These are phyloP conservation scores for Colletotrichum sp. DNA, from an alignment of 2,329 filamentous ascomycete genomes.

Conservation along the genomic window DNA sequence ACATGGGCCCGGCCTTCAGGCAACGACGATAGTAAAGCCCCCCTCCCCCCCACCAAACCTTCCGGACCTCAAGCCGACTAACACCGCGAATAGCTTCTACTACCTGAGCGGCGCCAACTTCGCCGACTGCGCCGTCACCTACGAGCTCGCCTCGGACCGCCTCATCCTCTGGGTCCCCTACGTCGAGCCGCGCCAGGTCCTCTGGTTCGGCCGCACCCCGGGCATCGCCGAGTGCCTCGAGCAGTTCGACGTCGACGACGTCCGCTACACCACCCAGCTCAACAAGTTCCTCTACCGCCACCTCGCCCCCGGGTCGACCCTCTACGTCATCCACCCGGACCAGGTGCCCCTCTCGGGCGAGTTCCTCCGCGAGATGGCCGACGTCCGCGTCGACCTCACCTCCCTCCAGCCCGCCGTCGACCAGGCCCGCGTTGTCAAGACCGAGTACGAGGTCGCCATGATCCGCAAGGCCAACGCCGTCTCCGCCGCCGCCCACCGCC, in stretches of 20 bases:
- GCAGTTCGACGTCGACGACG: constrained; percentile 73
- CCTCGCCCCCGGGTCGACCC: constrained; percentile 36
- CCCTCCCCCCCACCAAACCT: not conserved
- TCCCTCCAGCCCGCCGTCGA: constrained; percentile 76
- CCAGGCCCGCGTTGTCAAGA: constrained; percentile 80
- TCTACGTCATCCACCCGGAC: constrained; percentile 50
- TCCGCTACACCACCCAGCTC: constrained; percentile 60
- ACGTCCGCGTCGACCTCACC: constrained; percentile 49
- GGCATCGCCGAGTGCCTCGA: constrained; percentile 64
- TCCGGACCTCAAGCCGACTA: not conserved
- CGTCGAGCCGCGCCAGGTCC: constrained; percentile 63
- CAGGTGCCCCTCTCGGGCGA: constrained; percentile 41
- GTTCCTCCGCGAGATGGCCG: constrained; percentile 25
- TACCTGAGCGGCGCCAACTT: constrained; percentile 62
- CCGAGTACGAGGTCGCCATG: constrained; percentile 82
- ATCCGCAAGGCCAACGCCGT: constrained; percentile 83
- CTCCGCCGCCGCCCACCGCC: constrained; percentile 77
- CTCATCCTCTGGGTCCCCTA: constrained; percentile 78
- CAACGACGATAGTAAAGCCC: constrained; percentile 61
- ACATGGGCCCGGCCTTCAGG: constrained; percentile 59
- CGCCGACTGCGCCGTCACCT: constrained; percentile 59
- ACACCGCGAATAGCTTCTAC: constrained; percentile 53
- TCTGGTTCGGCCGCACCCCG: constrained; percentile 69
- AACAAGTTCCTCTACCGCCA: constrained; percentile 51
- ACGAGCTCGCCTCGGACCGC: constrained; percentile 62